Percentiles rank a stretch among this genome's conserved stretches.
phyloP scores from a whole-genome alignment of 2,329 filamentous ascomycete genomes.

The Zasmidium citrigriseum region DNA sequence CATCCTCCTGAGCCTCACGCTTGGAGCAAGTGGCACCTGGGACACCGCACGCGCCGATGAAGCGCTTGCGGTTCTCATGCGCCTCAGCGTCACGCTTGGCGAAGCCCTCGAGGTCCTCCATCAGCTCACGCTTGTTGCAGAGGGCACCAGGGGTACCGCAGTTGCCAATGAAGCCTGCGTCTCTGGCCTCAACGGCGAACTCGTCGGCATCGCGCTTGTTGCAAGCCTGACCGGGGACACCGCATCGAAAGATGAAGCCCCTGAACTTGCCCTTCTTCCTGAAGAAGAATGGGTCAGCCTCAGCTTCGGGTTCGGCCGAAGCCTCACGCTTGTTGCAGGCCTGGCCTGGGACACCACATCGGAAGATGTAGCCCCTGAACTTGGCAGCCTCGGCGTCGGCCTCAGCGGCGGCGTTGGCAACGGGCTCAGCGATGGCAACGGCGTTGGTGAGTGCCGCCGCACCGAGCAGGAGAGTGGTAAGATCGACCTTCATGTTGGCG shows the following conservation, averaged over 20 bases:
- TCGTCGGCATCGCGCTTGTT: constrained; percentile 1
- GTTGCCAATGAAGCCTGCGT: not conserved
- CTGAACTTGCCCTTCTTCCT: constrained; percentile 22
- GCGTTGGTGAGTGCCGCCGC: constrained; percentile 20
- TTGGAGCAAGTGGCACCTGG: constrained; percentile 48
- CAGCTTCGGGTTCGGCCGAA: constrained; percentile 10
- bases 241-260: not conserved
- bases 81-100: constrained; percentile 18
- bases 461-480: constrained; percentile 22
- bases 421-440: constrained; percentile 14
- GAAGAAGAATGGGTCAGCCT: not conserved
- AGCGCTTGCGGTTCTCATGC: constrained; percentile 16
- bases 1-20: constrained; percentile 37
- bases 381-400: too few relatives aligned
- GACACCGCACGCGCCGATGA: constrained; percentile 39
- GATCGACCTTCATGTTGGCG: constrained; percentile 28
- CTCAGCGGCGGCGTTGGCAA: constrained; percentile 1
- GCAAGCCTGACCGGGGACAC: constrained; percentile 3
- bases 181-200: not conserved
- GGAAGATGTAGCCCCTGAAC: constrained; percentile 1
- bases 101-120: too few relatives aligned
- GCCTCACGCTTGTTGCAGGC: constrained; percentile 42
- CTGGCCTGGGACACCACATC: constrained; percentile 42
- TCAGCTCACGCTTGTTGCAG: constrained; percentile 35
- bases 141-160: constrained; percentile 1